Percentiles rank a stretch among this genome's conserved stretches.
phyloP scores from a whole-genome alignment of 495 filamentous ascomycete species.

The Hyaloscypha finlandica region DNA sequence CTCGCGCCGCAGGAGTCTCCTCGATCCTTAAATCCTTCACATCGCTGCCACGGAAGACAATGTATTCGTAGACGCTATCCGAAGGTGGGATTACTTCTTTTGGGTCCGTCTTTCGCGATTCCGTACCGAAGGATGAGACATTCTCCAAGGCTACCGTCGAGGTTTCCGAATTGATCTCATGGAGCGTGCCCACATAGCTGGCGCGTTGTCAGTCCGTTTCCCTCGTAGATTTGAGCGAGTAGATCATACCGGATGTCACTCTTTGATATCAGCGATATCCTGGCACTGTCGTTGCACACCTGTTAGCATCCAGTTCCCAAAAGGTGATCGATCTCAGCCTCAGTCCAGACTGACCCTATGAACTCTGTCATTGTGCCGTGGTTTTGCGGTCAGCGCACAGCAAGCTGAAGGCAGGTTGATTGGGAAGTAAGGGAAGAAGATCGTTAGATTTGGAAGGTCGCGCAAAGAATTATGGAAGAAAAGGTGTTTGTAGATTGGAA shows the following conservation, averaged over 20 bases:
- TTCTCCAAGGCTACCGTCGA: constrained; percentile 96
- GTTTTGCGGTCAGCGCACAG: constrained; percentile 31
- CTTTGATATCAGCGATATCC: constrained; percentile 91
- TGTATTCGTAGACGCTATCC: constrained; percentile 92
- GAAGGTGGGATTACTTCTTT: constrained; percentile 80
- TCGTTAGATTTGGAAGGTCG: constrained; percentile 8
- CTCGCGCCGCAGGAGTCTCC: constrained; percentile 65
- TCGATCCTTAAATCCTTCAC: constrained; percentile 97
- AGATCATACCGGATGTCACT: constrained; percentile 68
- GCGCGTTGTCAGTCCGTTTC: constrained; percentile 34
- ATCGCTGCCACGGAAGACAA: constrained; percentile 97
- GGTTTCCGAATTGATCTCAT: constrained; percentile 96
- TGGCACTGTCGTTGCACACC: constrained; percentile 50
- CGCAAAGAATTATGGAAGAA: constrained; percentile 19
- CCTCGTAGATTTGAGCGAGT: constrained; percentile 1
- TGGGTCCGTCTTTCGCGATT: constrained; percentile 78
- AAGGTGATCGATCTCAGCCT: constrained; percentile 10
- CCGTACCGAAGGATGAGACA: constrained; percentile 89
- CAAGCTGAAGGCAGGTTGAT: constrained; percentile 24
- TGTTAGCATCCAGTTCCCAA: constrained; percentile 29
- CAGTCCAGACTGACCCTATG: constrained; percentile 51
- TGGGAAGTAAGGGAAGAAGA: constrained; percentile 20
- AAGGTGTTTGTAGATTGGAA: constrained; percentile 16
- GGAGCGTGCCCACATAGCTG: constrained; percentile 93
- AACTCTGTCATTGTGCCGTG: constrained; percentile 58